Evolutionary conservation across 495 filamentous ascomycete genomes (phyloP), one percentile per base, ranked within the genome.

Genomic region (Amphirosellinia nigrospora): DNA sequence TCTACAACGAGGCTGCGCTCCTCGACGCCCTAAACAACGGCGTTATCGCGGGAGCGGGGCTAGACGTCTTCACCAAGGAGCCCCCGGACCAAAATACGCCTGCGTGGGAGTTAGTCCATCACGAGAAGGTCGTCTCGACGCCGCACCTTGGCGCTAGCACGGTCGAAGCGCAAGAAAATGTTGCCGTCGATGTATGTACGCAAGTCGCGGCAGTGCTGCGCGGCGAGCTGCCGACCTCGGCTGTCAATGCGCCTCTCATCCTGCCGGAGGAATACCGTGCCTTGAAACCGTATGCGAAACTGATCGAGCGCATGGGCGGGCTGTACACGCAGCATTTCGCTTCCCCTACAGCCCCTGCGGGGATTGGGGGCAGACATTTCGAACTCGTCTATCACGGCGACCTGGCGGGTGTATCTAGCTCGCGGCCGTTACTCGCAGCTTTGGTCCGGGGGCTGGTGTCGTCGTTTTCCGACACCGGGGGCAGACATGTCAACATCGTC

Each of bases 101-200:
- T 5, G 87, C 90, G 0, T 82, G 81, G 58, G 81, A 80, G 59
- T 78, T 93, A 30, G 85, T 88, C 59, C 80, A 79, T 2, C 90
- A 93, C 71, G 87, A 86, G 5, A 87, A 85, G 67, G 89, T 90
- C 4, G 87, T 92, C 28, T 87, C 86, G 7, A 93, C 91, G 45
- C 91, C 91, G 11, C 91, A 93, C 79, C 84, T 93, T 0, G 91
- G 91, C 6, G 91, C 91, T 10, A 89, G 86, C 15, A 93, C 90
- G 2, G 84, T 90, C n/a, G 91, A 93, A 81, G 91, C 91, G 0
- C 90, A 92, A 78, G 90, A 93, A 76, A 92, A 91, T 73, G 90
- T 93, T 16, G 88, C 86, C 30, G 83, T 92, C 46, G 91, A 93
- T 74, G 90, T 93, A 30, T 93, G 91, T 78, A 85, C 86, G 66